Evolutionary conservation across 208 protist species (phyloP).

Genomic region (Crithidia sp.): DNA sequence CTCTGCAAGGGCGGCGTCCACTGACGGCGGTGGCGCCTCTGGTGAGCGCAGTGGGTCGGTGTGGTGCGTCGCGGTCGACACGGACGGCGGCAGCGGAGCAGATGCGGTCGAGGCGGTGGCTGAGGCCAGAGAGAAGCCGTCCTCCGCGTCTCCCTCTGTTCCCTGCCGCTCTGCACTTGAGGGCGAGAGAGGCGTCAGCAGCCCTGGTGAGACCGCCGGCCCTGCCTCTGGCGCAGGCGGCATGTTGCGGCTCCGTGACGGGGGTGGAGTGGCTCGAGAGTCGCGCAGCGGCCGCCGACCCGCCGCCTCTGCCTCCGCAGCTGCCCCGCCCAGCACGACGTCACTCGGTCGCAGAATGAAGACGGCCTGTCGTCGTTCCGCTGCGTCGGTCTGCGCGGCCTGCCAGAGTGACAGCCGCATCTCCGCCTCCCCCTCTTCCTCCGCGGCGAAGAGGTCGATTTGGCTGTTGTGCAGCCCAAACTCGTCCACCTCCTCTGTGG

Average conservation of each 20-base stretch:
- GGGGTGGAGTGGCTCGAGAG: too few species aligned
- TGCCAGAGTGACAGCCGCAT: constrained; percentile 35
- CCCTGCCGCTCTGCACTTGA: too few species aligned
- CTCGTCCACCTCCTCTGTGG: background rate
- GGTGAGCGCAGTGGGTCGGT: background rate
- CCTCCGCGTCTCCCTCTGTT: background rate
- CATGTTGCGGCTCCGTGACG: background rate
- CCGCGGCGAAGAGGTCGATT: constrained; percentile 39
- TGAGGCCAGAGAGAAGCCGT: background rate
- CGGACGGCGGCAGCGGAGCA: background rate
- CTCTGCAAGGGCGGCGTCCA: constrained; percentile 6
- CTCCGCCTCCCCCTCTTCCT: constrained; percentile 37
- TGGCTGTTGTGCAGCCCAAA: constrained; percentile 24
- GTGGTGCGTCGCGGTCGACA: constrained; percentile 3
- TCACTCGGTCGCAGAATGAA: constrained; percentile 41
- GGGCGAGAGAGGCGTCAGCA: background rate
- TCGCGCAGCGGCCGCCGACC: too few species aligned
- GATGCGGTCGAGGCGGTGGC: background rate
- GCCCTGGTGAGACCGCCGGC: background rate
- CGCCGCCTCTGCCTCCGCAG: background rate
- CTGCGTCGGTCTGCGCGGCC: constrained; percentile 29
- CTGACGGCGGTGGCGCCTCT: background rate
- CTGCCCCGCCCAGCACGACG: constrained; percentile 28
- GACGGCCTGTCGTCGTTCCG: constrained; percentile 42
- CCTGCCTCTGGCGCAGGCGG: too few species aligned